Base-by-base conservation (phyloP, 768 basidiomycete species). In the Tylopilus vinaceipallidus region DNA sequence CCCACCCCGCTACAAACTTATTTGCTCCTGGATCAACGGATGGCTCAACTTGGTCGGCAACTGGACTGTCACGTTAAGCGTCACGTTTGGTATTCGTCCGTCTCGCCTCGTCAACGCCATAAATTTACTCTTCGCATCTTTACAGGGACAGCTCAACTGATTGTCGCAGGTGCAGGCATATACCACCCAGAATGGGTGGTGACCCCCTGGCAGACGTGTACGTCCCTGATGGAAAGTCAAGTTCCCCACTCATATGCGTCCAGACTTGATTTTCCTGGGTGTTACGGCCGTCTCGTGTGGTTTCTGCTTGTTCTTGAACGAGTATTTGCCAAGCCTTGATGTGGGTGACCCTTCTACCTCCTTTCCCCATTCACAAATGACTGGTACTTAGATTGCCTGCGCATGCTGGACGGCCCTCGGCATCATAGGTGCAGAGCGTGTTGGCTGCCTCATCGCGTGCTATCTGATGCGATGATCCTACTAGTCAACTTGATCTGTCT, bases 1-100 rank as follows among this genome's bases (percentile, higher is more conserved):
- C 0, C 73, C 81, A 3, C 77, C 81, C 0, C 71, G 68, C 42
- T 75, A 72, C 48, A 72, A 78, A 45, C 65, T 83, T 7, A 56
- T 83, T 9, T 64, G 77, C 3, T 81, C 79, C 14, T 86, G 84
- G 79, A 78, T 86, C 40, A 81, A 81, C 48, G 84, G 84, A 6
- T 87, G 84, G 84, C 66, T 86, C 16, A 82, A 79, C 2, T 71
- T 84, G 57, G 82, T 83, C 24, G 84, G 84, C 22, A 80, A 84
- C 13, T 86, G 84, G 83, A 86, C 80, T 0, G 74, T 81, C 49
- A 77, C 80, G n/a, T 58, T 85, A 32, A 83, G 82, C 10, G 83
- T 83, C 6, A 81, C 78, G 4, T 86, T 86, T 58, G 81, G 81
- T 64, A 49, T 19, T 32, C 27, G 1, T 26, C 19, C 2, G 0